Evolutionary conservation across 257 asterid species (phyloP).

Genomic region (Solanum arcanum): DNA sequence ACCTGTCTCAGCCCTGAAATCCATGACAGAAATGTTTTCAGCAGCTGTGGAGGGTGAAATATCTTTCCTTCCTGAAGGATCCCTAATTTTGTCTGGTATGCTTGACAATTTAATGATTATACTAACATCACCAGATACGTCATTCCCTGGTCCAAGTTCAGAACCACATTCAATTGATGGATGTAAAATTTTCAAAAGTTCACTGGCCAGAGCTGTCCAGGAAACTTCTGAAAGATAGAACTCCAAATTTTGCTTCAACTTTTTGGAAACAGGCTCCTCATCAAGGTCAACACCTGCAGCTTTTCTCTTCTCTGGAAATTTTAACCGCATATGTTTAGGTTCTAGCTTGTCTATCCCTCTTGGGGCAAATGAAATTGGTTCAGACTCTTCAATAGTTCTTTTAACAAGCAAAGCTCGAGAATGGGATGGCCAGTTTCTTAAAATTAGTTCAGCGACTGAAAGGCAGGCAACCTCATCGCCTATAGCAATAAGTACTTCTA

Average conservation of each 20-base stretch:
- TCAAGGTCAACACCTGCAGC: conserved; percentile 35
- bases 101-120: conserved; percentile 43
- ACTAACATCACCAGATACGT: conserved; percentile 39
- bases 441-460: conserved; percentile 72
- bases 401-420: conserved; percentile 93
- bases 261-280: conserved; percentile 32
- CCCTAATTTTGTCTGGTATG: conserved; percentile 27
- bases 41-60: conserved; percentile 20
- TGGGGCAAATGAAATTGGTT: conserved; percentile 69
- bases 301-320: conserved; percentile 80
- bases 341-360: conserved; percentile 89
- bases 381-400: conserved; percentile 69
- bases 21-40: conserved; percentile 17
- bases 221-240: conserved; percentile 62
- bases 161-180: conserved; percentile 20
- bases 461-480: conserved; percentile 97
- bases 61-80: conserved; percentile 29
- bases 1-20: conserved; percentile 31
- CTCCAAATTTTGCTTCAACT: conserved; percentile 51
- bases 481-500: conserved; percentile 95
- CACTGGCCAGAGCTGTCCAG: conserved; percentile 66
- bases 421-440: conserved; percentile 96
- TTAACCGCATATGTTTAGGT: conserved; percentile 70
- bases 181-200: conserved; percentile 43
- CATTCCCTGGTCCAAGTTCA: conserved; percentile 24